Evolutionary conservation across 371 early-diverging fungal species (phyloP), one percentile per base, ranked within the genome.

Genomic region (Phascolomyces articulosus): DNA sequence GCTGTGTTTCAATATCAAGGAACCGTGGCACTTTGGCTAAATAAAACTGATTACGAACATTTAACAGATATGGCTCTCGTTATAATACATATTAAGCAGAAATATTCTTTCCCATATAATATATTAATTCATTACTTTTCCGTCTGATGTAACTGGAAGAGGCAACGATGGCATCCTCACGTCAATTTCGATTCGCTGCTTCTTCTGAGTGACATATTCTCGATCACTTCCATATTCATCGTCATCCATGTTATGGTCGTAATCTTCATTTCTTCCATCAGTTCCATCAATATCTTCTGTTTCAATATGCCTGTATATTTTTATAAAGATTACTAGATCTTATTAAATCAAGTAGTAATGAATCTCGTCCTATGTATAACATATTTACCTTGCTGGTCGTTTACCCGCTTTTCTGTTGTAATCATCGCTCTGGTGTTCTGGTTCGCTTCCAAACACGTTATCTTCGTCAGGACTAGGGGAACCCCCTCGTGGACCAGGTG

Each of bases 11-110:
- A 20, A 91, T 77, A 64, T 87, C 79, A 61, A 94, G 73, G 72
- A 89, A 93, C 26, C 84, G 87, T 15, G 96, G 94, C 28, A 93
- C 61, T 64, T 89, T 89, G 6, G 90, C 85, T 44, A 93, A 59
- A 64, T 82, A 90, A 48, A 82, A 81, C 90, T 92, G n/a, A n/a
- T n/a, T n/a, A n/a, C n/a, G n/a, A n/a, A n/a, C n/a, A 63, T 3
- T 55, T n/a, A 53, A 31, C 21, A 53, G 8, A 3, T 15, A 44
- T 18, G 18, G n/a, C n/a, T n/a, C n/a, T n/a, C n/a, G n/a, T n/a
- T n/a, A n/a, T n/a, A n/a, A n/a, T n/a, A n/a, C n/a, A n/a, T n/a
- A n/a, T 16, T 44, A n/a, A n/a, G 55, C 18, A 47, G 10, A 28
- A 40, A 24, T 24, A 31, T 20, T 7, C 18, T 44, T 9, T 40